These are phyloP conservation scores for Phellinidium pouzarii DNA, from an alignment of 1,284 basidiomycete genomes.

Conservation along the genomic window DNA sequence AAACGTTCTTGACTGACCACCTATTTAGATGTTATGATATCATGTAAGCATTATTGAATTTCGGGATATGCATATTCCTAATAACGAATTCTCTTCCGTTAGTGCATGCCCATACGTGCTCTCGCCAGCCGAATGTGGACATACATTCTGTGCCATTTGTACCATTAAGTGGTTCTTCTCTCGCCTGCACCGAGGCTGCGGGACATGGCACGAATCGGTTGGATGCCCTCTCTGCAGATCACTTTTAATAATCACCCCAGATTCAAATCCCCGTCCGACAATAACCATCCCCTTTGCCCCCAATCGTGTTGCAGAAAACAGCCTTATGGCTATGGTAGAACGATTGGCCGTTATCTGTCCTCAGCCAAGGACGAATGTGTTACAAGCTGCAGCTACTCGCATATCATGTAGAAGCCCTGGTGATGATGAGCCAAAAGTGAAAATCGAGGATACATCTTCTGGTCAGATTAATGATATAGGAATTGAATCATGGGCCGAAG, in stretches of 20 bases:
- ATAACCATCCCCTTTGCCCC: constrained; percentile 55
- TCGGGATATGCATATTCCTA: constrained; percentile 26
- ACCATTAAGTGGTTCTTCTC: constrained; percentile 64
- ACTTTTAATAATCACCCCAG: constrained; percentile 42
- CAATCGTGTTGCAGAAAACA: constrained; percentile 46
- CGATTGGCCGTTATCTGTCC: constrained; percentile 28
- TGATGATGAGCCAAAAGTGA: constrained; percentile 1
- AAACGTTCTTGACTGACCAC: constrained; percentile 13
- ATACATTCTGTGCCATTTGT: constrained; percentile 59
- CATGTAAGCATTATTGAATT: constrained; percentile 28
- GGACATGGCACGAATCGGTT: constrained; percentile 57
- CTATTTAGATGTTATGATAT: constrained; percentile 34
- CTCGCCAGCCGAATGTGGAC: constrained; percentile 49
- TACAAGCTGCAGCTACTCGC: neutral
- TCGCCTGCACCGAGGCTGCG: constrained; percentile 50
- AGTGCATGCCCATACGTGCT: constrained; percentile 56
- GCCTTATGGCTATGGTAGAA: constrained; percentile 42
- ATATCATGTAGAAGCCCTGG: neutral
- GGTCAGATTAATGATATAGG: neutral
- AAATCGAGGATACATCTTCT: neutral
- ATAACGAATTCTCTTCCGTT: neutral
- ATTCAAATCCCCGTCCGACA: constrained; percentile 39
- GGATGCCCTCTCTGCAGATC: constrained; percentile 62
- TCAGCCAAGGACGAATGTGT: neutral
- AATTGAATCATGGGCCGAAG: neutral